These are phyloP conservation scores for Saksenaea vasiformis DNA, from an alignment of 371 early-diverging fungal genomes.

Conservation along the genomic window DNA sequence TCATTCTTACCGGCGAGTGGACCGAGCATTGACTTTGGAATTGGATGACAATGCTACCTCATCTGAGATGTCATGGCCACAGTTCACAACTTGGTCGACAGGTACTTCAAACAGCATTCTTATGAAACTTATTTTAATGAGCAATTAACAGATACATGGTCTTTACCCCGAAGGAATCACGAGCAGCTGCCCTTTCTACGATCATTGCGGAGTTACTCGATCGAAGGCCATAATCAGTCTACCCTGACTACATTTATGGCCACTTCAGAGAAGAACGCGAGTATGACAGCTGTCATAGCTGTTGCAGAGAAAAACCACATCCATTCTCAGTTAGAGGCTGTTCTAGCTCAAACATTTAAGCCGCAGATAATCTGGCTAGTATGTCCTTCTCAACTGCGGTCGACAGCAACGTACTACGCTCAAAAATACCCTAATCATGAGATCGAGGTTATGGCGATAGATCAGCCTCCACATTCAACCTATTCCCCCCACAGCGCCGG, in stretches of 20 bases:
- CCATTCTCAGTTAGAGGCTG: slow-evolving; percentile 26
- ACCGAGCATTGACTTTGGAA: not conserved
- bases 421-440: not conserved
- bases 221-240: slow-evolving; percentile 13
- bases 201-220: slow-evolving; percentile 18
- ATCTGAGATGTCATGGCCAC: slow-evolving; percentile 10
- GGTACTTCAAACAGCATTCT: not conserved
- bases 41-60: not conserved
- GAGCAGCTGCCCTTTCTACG: slow-evolving; percentile 8
- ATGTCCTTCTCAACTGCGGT: slow-evolving; percentile 14
- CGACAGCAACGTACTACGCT: not conserved
- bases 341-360: slow-evolving; percentile 35
- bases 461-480: slow-evolving; percentile 9
- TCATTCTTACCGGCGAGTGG: not conserved
- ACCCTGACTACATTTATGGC: slow-evolving; percentile 8
- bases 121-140: not conserved
- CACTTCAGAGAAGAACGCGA: not conserved
- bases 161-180: not conserved
- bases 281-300: slow-evolving; percentile 18
- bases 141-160: slow-evolving; percentile 8
- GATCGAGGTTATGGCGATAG: slow-evolving; percentile 6
- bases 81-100: slow-evolving; percentile 15
- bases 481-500: slow-evolving; percentile 1
- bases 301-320: slow-evolving; percentile 24
- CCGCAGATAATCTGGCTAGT: slow-evolving; percentile 39